phyloP scores from a whole-genome alignment of 306 rosid genomes.

The Myrica gale region DNA sequence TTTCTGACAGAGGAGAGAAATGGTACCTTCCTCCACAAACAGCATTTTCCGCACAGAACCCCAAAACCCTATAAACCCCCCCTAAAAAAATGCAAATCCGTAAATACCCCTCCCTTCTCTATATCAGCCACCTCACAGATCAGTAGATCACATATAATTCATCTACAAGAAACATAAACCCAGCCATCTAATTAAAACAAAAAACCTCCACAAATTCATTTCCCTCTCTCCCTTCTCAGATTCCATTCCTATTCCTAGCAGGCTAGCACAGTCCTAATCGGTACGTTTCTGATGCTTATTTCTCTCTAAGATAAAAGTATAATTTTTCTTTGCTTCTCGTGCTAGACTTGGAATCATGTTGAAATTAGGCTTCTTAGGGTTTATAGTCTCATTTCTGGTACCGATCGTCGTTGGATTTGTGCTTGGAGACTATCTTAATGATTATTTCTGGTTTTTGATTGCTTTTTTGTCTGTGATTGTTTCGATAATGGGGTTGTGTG shows the following conservation, averaged over 20 bases:
- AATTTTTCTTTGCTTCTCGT: constrained; percentile 10
- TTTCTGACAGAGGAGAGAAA: constrained; percentile 16
- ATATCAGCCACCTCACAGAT: background rate
- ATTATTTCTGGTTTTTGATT: constrained; percentile 21
- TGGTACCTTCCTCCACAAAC: background rate
- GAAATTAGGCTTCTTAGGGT: constrained; percentile 48
- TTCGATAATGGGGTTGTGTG: constrained; percentile 40
- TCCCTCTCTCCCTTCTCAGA: constrained; percentile 23
- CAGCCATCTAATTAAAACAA: background rate
- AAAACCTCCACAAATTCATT: background rate
- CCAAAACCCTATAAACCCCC: constrained; percentile 21
- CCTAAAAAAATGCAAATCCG: constrained; percentile 34
- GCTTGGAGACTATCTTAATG: background rate
- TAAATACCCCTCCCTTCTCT: constrained; percentile 41
- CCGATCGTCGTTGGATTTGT: constrained; percentile 36
- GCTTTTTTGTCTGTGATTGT: constrained; percentile 28
- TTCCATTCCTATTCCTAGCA: constrained; percentile 47
- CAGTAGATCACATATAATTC: background rate
- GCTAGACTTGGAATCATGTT: constrained; percentile 29
- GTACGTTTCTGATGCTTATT: constrained; percentile 40
- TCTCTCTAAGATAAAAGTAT: constrained; percentile 11
- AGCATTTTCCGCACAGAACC: constrained; percentile 17
- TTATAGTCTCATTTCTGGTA: constrained; percentile 15
- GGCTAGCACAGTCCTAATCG: constrained; percentile 36
- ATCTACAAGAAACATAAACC: constrained; percentile 1